Evolutionary conservation across 352 stramenopile species (phyloP).

Genomic region (Phytophthora citrophthora): DNA sequence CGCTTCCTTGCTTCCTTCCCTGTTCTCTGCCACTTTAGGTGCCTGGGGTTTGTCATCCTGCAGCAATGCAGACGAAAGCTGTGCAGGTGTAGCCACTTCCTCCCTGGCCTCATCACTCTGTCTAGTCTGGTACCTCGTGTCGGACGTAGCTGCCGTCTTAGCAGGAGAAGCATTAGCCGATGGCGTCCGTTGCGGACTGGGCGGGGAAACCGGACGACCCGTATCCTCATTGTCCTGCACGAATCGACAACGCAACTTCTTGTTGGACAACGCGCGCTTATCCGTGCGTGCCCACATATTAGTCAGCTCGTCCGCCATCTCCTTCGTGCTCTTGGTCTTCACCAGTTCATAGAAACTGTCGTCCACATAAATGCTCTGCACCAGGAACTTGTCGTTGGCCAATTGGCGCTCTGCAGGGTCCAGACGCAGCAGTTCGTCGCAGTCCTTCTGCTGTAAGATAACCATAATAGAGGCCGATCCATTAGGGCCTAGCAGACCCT

Average conservation of each 20-base stretch:
- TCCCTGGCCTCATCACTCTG: constrained; percentile 20
- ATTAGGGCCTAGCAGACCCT: constrained; percentile 83
- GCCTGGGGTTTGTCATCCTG: constrained; percentile 46
- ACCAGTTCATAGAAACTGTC: constrained; percentile 87
- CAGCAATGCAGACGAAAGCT: constrained; percentile 69
- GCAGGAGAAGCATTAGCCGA: constrained; percentile 19
- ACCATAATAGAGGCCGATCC: constrained; percentile 83
- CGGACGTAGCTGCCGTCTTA: constrained; percentile 14
- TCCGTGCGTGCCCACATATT: constrained; percentile 86
- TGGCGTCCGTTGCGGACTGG: constrained; percentile 9
- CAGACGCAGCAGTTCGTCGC: constrained; percentile 82
- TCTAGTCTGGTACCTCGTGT: constrained; percentile 27
- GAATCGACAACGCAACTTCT: constrained; percentile 90
- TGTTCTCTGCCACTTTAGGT: constrained; percentile 33
- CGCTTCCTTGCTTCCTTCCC: constrained; percentile 52
- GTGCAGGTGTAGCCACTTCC: constrained; percentile 50
- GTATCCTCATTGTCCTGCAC: constrained; percentile 53
- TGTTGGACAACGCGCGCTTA: constrained; percentile 84
- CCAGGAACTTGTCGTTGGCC: constrained; percentile 91
- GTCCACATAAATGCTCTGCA: constrained; percentile 88
- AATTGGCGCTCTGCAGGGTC: constrained; percentile 80
- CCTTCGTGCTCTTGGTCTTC: constrained; percentile 88
- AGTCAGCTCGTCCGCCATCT: constrained; percentile 89
- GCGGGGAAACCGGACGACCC: constrained; percentile 13
- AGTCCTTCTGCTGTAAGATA: constrained; percentile 91